Conservation (phyloP, 192 early-diverging fungal genomes). For the Coemansia sp. region DNA sequence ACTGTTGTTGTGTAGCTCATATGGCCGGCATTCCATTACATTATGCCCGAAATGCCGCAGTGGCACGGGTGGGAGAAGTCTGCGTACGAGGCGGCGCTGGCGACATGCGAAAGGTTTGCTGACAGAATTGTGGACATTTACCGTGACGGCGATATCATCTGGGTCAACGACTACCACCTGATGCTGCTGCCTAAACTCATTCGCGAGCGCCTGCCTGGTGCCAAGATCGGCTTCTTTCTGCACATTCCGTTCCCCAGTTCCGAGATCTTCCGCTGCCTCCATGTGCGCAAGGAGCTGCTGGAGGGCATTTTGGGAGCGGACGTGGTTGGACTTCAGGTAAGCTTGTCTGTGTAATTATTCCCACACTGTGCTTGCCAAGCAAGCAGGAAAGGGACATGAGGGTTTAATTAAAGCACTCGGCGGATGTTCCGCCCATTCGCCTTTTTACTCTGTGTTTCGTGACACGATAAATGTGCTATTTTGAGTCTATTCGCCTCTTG, state of each 20-base stretch:
- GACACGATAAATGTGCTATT: background rate
- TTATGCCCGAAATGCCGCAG: slow-evolving; percentile 84
- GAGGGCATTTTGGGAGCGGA: slow-evolving; percentile 87
- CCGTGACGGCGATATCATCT: slow-evolving; percentile 84
- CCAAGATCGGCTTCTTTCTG: slow-evolving; percentile 93
- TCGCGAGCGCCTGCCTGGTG: slow-evolving; percentile 76
- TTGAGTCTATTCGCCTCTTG: background rate
- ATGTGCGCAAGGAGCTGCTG: slow-evolving; percentile 81
- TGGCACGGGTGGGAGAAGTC: slow-evolving; percentile 74
- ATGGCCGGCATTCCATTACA: slow-evolving; percentile 97
- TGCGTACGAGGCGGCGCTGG: slow-evolving; percentile 80
- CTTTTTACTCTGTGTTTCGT: background rate
- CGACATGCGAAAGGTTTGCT: slow-evolving; percentile 85
- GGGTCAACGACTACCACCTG: slow-evolving; percentile 98
- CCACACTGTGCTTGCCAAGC: slow-evolving; percentile 2
- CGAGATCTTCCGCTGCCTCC: slow-evolving; percentile 91
- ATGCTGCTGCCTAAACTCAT: slow-evolving; percentile 90
- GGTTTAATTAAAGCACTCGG: slow-evolving; percentile 28
- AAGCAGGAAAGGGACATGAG: background rate
- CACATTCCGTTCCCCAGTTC: slow-evolving; percentile 97
- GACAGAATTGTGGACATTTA: slow-evolving; percentile 76
- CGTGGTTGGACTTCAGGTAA: slow-evolving; percentile 79
- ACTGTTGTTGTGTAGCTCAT: slow-evolving; percentile 64
- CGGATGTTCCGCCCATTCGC: background rate
- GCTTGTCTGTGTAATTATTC: slow-evolving; percentile 7